Evolutionary conservation across 805 yeast species (phyloP).

Genomic region (Kluyveromyces wickerhamii): DNA sequence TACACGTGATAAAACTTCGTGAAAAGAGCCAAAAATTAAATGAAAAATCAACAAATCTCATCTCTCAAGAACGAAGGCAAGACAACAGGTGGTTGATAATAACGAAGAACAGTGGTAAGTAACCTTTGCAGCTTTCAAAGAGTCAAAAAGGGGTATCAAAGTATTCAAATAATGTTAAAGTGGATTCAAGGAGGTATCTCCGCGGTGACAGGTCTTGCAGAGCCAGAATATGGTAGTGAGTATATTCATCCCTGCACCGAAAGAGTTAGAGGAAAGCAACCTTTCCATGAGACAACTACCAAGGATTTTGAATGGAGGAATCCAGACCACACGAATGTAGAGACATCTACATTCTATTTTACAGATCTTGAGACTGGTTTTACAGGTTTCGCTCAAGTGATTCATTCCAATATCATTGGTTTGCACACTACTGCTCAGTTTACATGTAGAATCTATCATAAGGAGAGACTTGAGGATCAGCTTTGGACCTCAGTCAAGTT

Average conservation of each 20-base stretch:
- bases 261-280: slow-evolving; percentile 46
- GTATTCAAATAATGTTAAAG: too few relatives aligned
- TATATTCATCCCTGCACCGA: slow-evolving; percentile 81
- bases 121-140: too few relatives aligned
- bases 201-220: slow-evolving; percentile 95
- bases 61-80: too few relatives aligned
- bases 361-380: slow-evolving; percentile 52
- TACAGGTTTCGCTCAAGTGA: slow-evolving; percentile 86
- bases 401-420: slow-evolving; percentile 88
- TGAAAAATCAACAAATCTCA: slow-evolving; percentile 1
- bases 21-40: too few relatives aligned
- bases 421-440: slow-evolving; percentile 87
- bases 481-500: slow-evolving; percentile 90
- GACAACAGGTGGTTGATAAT: too few relatives aligned
- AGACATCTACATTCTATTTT: slow-evolving; percentile 90
- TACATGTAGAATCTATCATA: slow-evolving; percentile 68
- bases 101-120: too few relatives aligned
- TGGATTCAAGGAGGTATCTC: slow-evolving; percentile 83
- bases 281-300: slow-evolving; percentile 49
- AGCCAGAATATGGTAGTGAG: slow-evolving; percentile 91
- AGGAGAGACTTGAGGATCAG: slow-evolving; percentile 21
- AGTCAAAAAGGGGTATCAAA: too few relatives aligned
- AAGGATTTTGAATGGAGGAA: slow-evolving; percentile 68
- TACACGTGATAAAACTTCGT: too few relatives aligned
- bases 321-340: slow-evolving; percentile 83